A percentile compares a stretch with the other conserved stretches of the same genome.
Conservation (phyloP, 495 filamentous ascomycete genomes). For the Talaromyces liani region DNA sequence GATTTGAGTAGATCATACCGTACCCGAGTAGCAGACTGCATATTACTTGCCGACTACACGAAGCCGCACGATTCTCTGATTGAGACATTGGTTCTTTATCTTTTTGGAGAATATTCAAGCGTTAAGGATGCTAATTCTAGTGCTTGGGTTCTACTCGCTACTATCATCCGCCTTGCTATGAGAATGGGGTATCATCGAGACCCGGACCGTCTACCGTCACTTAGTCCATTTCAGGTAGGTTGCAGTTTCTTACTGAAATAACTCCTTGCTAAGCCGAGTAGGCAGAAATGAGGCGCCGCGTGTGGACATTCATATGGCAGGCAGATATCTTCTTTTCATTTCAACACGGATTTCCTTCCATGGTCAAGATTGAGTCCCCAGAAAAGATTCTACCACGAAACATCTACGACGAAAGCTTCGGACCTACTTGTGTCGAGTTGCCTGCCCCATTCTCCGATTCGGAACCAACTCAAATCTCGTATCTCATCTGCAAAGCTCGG, state of each 20-base stretch:
- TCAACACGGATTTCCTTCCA: conserved; percentile 46
- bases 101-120: conserved; percentile 36
- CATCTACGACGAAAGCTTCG: conserved; percentile 33
- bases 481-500: conserved; percentile 37
- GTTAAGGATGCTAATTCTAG: conserved; percentile 35
- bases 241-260: conserved; percentile 11
- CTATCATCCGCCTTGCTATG: conserved; percentile 44
- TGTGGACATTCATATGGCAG: conserved; percentile 22
- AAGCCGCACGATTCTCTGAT: conserved; percentile 36
- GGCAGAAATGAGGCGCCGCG: conserved; percentile 27
- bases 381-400: conserved; percentile 33
- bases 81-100: conserved; percentile 41
- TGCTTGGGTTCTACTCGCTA: conserved; percentile 39
- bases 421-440: conserved; percentile 23
- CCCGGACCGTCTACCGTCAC: conserved; percentile 11
- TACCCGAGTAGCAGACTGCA: conserved; percentile 22
- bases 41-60: conserved; percentile 37
- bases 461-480: conserved; percentile 41
- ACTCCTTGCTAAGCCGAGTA: conserved; percentile 19
- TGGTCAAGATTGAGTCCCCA: conserved; percentile 43
- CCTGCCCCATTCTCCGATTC: conserved; percentile 31
- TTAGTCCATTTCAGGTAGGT: conserved; percentile 14
- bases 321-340: conserved; percentile 30
- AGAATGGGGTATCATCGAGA: conserved; percentile 54
- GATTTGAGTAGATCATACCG: conserved; percentile 11